These are phyloP conservation scores for Cytospora leucostoma DNA, from an alignment of 2,329 filamentous ascomycete genomes.

Conservation along the genomic window DNA sequence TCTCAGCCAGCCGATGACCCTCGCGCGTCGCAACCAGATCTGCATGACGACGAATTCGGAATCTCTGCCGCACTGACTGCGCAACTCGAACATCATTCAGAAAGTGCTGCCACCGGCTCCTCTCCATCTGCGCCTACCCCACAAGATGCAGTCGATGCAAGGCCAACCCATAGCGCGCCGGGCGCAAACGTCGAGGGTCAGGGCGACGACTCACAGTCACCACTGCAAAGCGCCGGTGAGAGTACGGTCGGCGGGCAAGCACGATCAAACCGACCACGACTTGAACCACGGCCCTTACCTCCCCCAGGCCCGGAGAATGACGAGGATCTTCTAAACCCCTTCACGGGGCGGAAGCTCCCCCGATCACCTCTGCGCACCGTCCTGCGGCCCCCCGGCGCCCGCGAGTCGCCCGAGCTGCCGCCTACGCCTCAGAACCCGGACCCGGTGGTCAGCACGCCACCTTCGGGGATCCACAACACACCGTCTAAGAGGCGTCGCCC, in stretches of 20 bases:
- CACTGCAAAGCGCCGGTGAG: slow-evolving; percentile 35
- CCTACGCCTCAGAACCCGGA: slow-evolving; percentile 57
- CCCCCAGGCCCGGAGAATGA: slow-evolving; percentile 45
- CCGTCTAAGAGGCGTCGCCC: slow-evolving; percentile 49
- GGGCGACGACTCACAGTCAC: slow-evolving; percentile 34
- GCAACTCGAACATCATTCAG: slow-evolving; percentile 36
- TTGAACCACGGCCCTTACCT: slow-evolving; percentile 50
- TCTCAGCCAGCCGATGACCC: slow-evolving; percentile 29
- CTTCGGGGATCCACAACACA: slow-evolving; percentile 61
- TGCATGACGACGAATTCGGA: slow-evolving; percentile 23
- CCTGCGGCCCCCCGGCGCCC: slow-evolving; percentile 36
- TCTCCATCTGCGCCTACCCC: not conserved
- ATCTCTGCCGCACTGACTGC: slow-evolving; percentile 30
- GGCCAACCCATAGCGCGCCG: not conserved
- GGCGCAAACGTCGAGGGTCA: slow-evolving; percentile 14
- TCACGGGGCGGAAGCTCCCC: slow-evolving; percentile 41
- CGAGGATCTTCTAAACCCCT: slow-evolving; percentile 47
- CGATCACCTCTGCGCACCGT: slow-evolving; percentile 40
- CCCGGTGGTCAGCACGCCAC: slow-evolving; percentile 55
- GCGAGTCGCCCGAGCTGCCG: slow-evolving; percentile 65
- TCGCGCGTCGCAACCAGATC: slow-evolving; percentile 23
- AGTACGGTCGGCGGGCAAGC: slow-evolving; percentile 36
- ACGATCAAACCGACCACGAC: slow-evolving; percentile 38
- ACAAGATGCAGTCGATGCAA: not conserved
- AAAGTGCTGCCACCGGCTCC: slow-evolving; percentile 21